Evolutionary conservation across 2,329 filamentous ascomycete genomes (phyloP), one percentile per base, ranked within the genome.

Genomic region (Cephalotrichum gorgonifer): DNA sequence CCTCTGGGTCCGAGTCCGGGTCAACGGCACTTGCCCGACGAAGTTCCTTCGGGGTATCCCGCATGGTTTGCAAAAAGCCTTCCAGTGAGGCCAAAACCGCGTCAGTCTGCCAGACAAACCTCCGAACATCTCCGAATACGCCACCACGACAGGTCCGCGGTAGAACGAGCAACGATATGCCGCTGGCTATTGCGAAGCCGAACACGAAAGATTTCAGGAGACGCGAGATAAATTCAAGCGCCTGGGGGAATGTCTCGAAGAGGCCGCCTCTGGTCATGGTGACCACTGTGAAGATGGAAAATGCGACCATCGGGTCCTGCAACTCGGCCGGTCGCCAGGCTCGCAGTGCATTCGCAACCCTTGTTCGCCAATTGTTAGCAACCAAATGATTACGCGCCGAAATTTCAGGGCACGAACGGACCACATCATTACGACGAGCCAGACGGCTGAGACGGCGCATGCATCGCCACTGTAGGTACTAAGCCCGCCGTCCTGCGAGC

Each of bases 1-100:
- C n/a, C n/a, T n/a, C n/a, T n/a, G n/a, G 2, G 44, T 47, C 45
- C 41, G 31, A 14, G 38, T 47, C 49, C 47, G 50, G 28, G 35
- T 47, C 43, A 35, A 51, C 51, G 17, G 47, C 47, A 44, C 51
- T 9, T 30, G 47, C 33, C 20, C 51, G 49, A 49, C 50, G 28
- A 25, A 44, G 26, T 22, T 54, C 9, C 41, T 53, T 31, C 41
- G 42, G 35, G 41, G 47, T 22, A 49, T 52, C 30, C 23, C 28
- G 27, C 14, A 47, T 33, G n/a, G 41, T 41, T 9, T 47, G 33
- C 5, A 27, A 20, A 11, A 47, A 6, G 14, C 14, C 45, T 39
- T 23, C 22, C 14, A 47, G 45, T 4, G 31, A 31, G 23, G n/a
- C 33, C 15, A n/a, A n/a, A n/a, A n/a, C n/a, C n/a, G n/a, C n/a